Evolutionary conservation across 2,329 filamentous ascomycete genomes (phyloP).

Genomic region (Talaromyces sp.): DNA sequence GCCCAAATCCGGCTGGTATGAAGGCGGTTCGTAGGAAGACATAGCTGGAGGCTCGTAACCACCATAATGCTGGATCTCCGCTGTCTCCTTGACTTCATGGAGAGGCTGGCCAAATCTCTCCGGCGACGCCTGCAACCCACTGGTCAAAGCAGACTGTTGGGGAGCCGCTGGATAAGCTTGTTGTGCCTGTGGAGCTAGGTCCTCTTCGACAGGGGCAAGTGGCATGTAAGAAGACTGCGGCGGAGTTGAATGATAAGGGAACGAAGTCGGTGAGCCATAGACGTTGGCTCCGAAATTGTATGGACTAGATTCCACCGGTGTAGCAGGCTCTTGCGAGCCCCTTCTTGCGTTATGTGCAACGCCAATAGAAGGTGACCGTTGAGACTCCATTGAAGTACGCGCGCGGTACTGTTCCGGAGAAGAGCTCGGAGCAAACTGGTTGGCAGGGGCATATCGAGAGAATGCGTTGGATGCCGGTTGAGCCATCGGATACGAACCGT

Average conservation of each 20-base stretch:
- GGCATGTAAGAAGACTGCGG: slow-evolving; percentile 40
- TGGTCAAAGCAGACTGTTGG: slow-evolving; percentile 29
- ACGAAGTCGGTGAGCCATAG: slow-evolving; percentile 35
- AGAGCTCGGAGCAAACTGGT: slow-evolving; percentile 48
- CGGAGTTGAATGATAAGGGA: slow-evolving; percentile 39
- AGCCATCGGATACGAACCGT: slow-evolving; percentile 56
- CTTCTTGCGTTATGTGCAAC: slow-evolving; percentile 36
- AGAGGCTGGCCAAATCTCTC: slow-evolving; percentile 28
- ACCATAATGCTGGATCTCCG: slow-evolving; percentile 27
- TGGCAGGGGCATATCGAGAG: slow-evolving; percentile 47
- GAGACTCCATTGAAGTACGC: slow-evolving; percentile 51
- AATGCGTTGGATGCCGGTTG: slow-evolving; percentile 35
- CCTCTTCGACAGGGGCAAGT: slow-evolving; percentile 43
- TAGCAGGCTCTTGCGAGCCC: slow-evolving; percentile 39
- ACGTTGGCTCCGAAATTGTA: slow-evolving; percentile 31
- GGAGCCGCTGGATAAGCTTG: slow-evolving; percentile 23
- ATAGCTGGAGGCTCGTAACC: slow-evolving; percentile 38
- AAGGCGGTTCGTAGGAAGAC: slow-evolving; percentile 39
- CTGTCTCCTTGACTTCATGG: slow-evolving; percentile 22
- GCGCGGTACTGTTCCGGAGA: slow-evolving; percentile 54
- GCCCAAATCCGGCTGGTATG: slow-evolving; percentile 34
- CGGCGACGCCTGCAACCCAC: slow-evolving; percentile 30
- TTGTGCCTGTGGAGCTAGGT: slow-evolving; percentile 31
- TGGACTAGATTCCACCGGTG: slow-evolving; percentile 34
- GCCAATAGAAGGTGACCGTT: slow-evolving; percentile 42